phyloP scores from a whole-genome alignment of 495 filamentous ascomycete genomes.

The Hypoxylon perforatum region DNA sequence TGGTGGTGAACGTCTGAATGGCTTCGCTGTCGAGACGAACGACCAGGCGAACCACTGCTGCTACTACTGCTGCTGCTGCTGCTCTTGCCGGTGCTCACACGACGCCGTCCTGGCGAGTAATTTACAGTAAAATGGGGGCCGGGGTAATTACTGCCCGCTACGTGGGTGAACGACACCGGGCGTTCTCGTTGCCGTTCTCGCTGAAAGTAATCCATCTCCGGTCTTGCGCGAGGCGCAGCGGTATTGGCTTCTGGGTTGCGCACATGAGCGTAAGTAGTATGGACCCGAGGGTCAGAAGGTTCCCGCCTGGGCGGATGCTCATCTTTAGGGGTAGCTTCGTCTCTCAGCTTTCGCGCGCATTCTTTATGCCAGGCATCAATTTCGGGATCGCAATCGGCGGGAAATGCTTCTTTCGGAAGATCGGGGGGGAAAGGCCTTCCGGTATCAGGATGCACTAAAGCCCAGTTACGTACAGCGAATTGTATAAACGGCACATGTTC shows the following conservation, averaged over 20 bases:
- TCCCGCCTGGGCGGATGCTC: slow-evolving; percentile 33
- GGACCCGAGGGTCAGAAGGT: slow-evolving; percentile 35
- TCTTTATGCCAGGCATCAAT: slow-evolving; percentile 87
- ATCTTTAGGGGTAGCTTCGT: slow-evolving; percentile 52
- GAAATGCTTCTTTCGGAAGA: slow-evolving; percentile 82
- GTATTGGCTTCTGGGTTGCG: slow-evolving; percentile 25
- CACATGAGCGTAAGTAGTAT: slow-evolving; percentile 34
- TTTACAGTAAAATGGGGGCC: slow-evolving; percentile 24
- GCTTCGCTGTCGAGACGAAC: slow-evolving; percentile 39
- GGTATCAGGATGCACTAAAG: slow-evolving; percentile 76
- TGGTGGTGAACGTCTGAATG: slow-evolving; percentile 43
- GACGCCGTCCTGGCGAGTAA: slow-evolving; percentile 26
- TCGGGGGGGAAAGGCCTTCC: slow-evolving; percentile 77
- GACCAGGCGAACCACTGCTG: slow-evolving; percentile 39
- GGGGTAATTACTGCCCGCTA: slow-evolving; percentile 39
- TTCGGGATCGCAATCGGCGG: slow-evolving; percentile 75
- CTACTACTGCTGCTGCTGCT: slow-evolving; percentile 30
- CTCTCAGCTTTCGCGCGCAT: slow-evolving; percentile 67
- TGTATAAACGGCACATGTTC: slow-evolving; percentile 88
- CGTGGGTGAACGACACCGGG: slow-evolving; percentile 45
- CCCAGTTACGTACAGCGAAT: slow-evolving; percentile 79
- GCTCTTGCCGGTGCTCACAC: slow-evolving; percentile 25
- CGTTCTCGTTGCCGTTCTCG: slow-evolving; percentile 40
- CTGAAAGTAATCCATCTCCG: slow-evolving; percentile 46
- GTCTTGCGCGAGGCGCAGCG: slow-evolving; percentile 29